A percentile compares a stretch with the other conserved stretches of the same genome.
Conservation (phyloP, 2,329 filamentous ascomycete species). For the Exophiala alcalophila region DNA sequence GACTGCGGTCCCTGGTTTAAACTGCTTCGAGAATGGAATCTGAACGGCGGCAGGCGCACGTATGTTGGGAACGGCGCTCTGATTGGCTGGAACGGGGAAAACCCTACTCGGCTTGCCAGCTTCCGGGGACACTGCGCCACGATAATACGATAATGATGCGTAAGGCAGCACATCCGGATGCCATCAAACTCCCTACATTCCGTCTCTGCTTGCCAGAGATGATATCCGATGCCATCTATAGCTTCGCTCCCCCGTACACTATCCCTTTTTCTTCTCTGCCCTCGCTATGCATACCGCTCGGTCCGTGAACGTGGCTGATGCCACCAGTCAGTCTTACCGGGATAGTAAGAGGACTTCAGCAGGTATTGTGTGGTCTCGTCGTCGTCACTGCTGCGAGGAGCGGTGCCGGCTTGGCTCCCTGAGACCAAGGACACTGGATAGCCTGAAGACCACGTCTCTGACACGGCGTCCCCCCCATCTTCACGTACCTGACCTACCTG, state of each 20-base stretch:
- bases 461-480: too few relatives aligned
- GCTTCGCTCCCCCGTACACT: conserved; percentile 10
- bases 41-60: conserved; percentile 8
- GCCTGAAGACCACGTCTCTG: too few relatives aligned
- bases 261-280: conserved; percentile 2
- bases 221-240: conserved; percentile 1
- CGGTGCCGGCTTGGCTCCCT: too few relatives aligned
- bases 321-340: conserved; percentile 13
- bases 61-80: conserved; percentile 1
- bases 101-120: conserved; percentile 7
- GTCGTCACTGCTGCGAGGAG: too few relatives aligned
- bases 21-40: conserved; percentile 11
- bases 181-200: neutral
- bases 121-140: conserved; percentile 11
- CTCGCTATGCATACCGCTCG: neutral
- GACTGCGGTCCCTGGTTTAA: conserved; percentile 10
- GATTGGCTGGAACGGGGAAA: conserved; percentile 7
- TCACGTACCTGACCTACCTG: too few relatives aligned
- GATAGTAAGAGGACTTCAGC: too few relatives aligned
- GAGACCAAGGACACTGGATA: too few relatives aligned
- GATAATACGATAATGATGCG: conserved; percentile 13
- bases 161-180: neutral
- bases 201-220: neutral
- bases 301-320: conserved; percentile 8
- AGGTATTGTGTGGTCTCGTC: too few relatives aligned